Conservation (phyloP, 1,284 basidiomycete genomes). For the Trametes sp. region DNA sequence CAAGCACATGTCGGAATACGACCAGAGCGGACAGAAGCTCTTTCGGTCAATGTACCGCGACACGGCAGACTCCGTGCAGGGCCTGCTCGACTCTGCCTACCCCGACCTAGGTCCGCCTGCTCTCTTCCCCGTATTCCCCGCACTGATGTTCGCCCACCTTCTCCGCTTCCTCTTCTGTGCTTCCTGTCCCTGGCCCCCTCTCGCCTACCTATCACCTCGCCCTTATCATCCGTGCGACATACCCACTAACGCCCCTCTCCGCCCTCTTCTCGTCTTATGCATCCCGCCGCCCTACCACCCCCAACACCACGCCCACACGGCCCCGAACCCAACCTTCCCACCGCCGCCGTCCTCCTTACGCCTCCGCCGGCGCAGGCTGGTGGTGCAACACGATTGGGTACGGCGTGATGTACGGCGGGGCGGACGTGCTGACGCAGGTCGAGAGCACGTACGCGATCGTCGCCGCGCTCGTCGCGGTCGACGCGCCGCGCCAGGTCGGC, state of each 20-base stretch:
- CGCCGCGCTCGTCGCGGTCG: conserved; percentile 56
- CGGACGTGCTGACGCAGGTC: conserved; percentile 48
- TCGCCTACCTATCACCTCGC: conserved; percentile 12
- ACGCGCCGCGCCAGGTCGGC: conserved; percentile 59
- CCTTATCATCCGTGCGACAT: conserved; percentile 14
- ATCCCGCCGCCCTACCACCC: background rate
- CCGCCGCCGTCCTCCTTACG: background rate
- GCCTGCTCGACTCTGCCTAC: conserved; percentile 54
- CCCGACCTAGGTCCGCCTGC: conserved; percentile 60
- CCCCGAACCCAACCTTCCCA: background rate
- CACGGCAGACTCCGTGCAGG: conserved; percentile 52
- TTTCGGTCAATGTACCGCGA: conserved; percentile 60
- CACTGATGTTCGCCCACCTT: background rate
- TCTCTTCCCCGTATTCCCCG: background rate
- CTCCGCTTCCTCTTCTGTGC: background rate
- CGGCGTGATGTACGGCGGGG: conserved; percentile 55
- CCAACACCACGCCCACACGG: no score
- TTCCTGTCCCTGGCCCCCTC: background rate
- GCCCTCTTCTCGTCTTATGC: background rate
- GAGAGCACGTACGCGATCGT: conserved; percentile 59
- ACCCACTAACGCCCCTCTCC: conserved; percentile 5
- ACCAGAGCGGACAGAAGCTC: conserved; percentile 49
- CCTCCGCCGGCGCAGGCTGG: no score
- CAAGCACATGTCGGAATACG: conserved; percentile 49
- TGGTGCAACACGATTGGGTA: conserved; percentile 61